phyloP scores from a whole-genome alignment of 441 rosid genomes.

The Flueggea neowawraea region DNA sequence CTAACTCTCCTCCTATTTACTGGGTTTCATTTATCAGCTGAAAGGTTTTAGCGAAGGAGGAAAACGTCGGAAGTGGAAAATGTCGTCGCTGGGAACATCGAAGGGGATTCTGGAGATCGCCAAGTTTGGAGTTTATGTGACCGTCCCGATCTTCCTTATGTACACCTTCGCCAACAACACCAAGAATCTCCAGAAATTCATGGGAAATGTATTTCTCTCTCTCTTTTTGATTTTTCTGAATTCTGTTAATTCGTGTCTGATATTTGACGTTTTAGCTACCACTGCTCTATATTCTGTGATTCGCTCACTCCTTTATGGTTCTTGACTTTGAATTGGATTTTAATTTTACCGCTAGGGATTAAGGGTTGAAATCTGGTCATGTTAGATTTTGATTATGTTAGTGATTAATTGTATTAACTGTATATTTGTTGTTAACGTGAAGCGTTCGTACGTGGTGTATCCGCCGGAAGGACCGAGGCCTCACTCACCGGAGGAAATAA shows the following conservation, averaged over 20 bases:
- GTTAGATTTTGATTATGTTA: too few species aligned
- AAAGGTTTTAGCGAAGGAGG: too few species aligned
- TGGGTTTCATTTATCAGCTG: too few species aligned
- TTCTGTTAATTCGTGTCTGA: neutral
- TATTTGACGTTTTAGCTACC: too few species aligned
- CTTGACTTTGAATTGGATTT: too few species aligned
- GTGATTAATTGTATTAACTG: neutral
- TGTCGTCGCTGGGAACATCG: slow-evolving; percentile 77
- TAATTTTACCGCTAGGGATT: too few species aligned
- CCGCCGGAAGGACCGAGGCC: slow-evolving; percentile 70
- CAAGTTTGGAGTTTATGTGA: slow-evolving; percentile 73
- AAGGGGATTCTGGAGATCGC: slow-evolving; percentile 79
- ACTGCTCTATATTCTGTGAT: too few species aligned
- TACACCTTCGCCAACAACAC: slow-evolving; percentile 80
- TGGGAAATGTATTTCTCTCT: slow-evolving; percentile 55
- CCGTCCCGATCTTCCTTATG: slow-evolving; percentile 74
- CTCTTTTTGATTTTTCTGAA: neutral
- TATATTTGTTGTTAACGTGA: slow-evolving; percentile 20
- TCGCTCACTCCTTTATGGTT: too few species aligned
- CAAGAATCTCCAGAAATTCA: slow-evolving; percentile 75
- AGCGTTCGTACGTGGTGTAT: slow-evolving; percentile 75
- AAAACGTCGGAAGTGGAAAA: slow-evolving; percentile 1
- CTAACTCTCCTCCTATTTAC: too few species aligned
- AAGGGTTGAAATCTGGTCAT: too few species aligned
- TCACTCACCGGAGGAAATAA: slow-evolving; percentile 81